Evolutionary conservation across 176 grass and related monocot genomes (phyloP).

Genomic region (Raddia guianensis): DNA sequence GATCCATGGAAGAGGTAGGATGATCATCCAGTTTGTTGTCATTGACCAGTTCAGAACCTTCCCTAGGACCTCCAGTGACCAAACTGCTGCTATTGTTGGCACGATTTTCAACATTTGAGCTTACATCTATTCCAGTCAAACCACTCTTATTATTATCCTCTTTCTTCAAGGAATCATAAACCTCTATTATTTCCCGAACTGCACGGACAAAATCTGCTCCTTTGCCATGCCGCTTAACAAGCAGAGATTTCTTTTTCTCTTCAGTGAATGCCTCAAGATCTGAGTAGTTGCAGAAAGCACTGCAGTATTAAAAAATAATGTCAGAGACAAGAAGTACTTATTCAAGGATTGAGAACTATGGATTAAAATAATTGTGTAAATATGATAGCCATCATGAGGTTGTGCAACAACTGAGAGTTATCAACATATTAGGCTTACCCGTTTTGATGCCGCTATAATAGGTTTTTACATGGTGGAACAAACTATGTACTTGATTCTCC

Average conservation of each 20-base stretch:
- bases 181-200: slow-evolving; percentile 88
- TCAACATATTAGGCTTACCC: neutral
- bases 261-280: slow-evolving; percentile 96
- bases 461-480: neutral
- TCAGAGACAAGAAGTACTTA: slow-evolving; percentile 38
- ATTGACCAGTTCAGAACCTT: slow-evolving; percentile 39
- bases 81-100: slow-evolving; percentile 39
- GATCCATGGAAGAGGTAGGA: slow-evolving; percentile 41
- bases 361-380: slow-evolving; percentile 18
- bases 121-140: slow-evolving; percentile 28
- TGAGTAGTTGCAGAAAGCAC: slow-evolving; percentile 92
- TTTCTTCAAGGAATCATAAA: slow-evolving; percentile 82
- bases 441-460: neutral
- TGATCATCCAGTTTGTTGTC: slow-evolving; percentile 40
- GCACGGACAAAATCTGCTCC: slow-evolving; percentile 95
- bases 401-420: neutral
- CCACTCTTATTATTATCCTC: slow-evolving; percentile 40
- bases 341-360: slow-evolving; percentile 13
- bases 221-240: slow-evolving; percentile 82
- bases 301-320: slow-evolving; percentile 44
- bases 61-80: slow-evolving; percentile 37
- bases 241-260: slow-evolving; percentile 93
- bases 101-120: slow-evolving; percentile 16
- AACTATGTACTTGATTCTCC: slow-evolving; percentile 22
- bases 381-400: slow-evolving; percentile 6